phyloP scores from a whole-genome alignment of 2,329 filamentous ascomycete species.

The Myriangium duriaei region DNA sequence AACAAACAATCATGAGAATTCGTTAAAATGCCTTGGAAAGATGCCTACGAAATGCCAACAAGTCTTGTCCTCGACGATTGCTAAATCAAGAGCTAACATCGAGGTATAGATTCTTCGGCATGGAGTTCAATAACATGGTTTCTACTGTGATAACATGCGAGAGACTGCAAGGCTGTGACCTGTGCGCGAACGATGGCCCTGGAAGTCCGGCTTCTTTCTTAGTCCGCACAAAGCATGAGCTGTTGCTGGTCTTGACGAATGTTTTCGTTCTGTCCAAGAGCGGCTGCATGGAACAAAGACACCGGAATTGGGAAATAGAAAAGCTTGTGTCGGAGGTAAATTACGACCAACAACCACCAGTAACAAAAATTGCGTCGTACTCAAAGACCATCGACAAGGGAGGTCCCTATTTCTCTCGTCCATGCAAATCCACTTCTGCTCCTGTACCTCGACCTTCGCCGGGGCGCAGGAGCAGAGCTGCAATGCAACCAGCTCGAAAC shows the following conservation, averaged over 20 bases:
- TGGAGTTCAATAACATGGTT: no score
- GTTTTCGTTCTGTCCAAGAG: background rate
- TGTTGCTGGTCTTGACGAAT: background rate
- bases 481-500: constrained; percentile 7
- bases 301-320: background rate
- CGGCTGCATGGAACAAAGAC: background rate
- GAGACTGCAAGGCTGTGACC: no score
- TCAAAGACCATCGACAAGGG: constrained; percentile 10
- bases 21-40: no score
- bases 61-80: no score
- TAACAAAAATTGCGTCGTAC: constrained; percentile 5
- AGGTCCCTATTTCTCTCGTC: constrained; percentile 5
- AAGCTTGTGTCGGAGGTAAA: constrained; percentile 8
- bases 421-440: background rate
- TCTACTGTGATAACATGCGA: no score
- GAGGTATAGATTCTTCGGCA: no score
- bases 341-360: constrained; percentile 8
- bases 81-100: no score
- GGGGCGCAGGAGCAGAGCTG: background rate
- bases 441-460: background rate
- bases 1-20: no score
- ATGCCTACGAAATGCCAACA: no score
- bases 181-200: no score
- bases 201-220: no score
- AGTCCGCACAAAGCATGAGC: no score